Evolutionary conservation across 2,329 filamentous ascomycete species (phyloP), one percentile per base, ranked within the genome.

Genomic region (Purpureocillium lavendulum): DNA sequence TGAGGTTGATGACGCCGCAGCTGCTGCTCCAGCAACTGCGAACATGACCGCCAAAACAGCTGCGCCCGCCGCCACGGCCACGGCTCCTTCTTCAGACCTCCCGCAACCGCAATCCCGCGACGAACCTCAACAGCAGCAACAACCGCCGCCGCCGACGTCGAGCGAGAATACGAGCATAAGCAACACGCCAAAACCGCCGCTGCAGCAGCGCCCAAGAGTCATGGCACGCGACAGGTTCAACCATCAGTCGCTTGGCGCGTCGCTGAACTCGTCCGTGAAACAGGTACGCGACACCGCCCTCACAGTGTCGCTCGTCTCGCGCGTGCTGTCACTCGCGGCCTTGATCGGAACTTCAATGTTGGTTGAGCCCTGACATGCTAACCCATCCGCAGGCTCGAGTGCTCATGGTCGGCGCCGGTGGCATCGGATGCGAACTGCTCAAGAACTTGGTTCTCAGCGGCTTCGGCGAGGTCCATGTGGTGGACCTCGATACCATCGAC

Each of bases 401-500:
- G 39, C 73, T 98, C 42, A 87, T 98, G 71, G 90, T 98, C 41
- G 92, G 92, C 54, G 92, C 92, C 40, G 92, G 92, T 45, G 92
- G 92, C 46, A 98, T 98, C 57, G 92, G 92, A 52, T 98, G 92
- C 66, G 92, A 98, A 66, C 75, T 98, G 7, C 78, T 98, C 48
- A 98, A 98, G 71, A 95, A 97, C 62, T 80, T 98, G 41, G 87
- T 90, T 33, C 80, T 95, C 36, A 84, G 82, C 33, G 89, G 90
- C 49, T 98, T 95, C 52, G 87, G 87, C 49, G 85, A 95, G 65
- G 81, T 97, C 37, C 86, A 95, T 61, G 82, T 97, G 34, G 87
- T 98, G 50, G 92, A 98, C 62, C 84, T 98, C 44, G 92, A 98
- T 61, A 98, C 92, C 1, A 97, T 98, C 65, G 92, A 98, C 58